phyloP scores from a whole-genome alignment of 352 stramenopile genomes.

The Phytopythium boreale region DNA sequence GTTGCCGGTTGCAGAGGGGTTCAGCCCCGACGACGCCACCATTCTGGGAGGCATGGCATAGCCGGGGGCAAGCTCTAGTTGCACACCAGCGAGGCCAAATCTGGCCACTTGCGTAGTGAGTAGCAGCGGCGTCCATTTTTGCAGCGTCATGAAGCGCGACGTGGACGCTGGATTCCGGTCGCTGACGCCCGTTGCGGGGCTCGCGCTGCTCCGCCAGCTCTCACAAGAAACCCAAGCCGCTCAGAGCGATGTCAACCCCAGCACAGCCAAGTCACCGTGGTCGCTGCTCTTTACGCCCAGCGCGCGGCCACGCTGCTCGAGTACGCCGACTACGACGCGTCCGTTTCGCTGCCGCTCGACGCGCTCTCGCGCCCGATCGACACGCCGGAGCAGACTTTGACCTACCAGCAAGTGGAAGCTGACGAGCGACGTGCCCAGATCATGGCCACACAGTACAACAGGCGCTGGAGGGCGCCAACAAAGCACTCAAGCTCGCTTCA shows the following conservation, averaged over 20 bases:
- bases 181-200: not conserved
- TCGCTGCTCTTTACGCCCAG: conserved; percentile 31
- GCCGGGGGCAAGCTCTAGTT: no score
- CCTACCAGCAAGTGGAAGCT: conserved; percentile 7
- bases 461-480: conserved; percentile 34
- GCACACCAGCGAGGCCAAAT: no score
- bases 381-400: conserved; percentile 11
- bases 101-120: no score
- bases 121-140: no score
- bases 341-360: conserved; percentile 20
- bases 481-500: conserved; percentile 15
- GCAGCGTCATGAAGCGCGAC: no score
- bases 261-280: not conserved
- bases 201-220: conserved; percentile 5
- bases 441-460: conserved; percentile 30
- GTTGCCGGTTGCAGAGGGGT: no score
- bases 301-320: conserved; percentile 33
- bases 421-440: not conserved
- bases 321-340: conserved; percentile 37
- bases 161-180: no score
- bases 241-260: not conserved
- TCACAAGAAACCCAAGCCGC: not conserved
- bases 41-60: no score
- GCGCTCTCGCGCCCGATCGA: conserved; percentile 12
- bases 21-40: no score